Evolutionary conservation across 768 basidiomycete genomes (phyloP), one percentile per base, ranked within the genome.

Genomic region (Kwoniella bestiolae): DNA sequence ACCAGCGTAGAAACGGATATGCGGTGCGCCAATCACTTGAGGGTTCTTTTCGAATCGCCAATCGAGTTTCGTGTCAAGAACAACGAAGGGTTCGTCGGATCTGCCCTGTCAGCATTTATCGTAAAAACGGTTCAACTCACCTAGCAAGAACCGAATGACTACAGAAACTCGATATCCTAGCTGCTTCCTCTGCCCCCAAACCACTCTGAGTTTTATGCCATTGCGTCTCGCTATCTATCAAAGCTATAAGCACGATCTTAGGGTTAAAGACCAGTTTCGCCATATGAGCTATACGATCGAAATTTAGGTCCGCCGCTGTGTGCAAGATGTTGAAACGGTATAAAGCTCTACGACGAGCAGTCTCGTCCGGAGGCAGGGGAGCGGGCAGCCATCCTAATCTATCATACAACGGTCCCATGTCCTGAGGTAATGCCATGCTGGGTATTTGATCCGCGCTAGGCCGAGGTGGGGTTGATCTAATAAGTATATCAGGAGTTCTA

Each of bases 241-340:
- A 82, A 7, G 89, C 87, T 23, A 97, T 90, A 25, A 87, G 79
- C 2, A 94, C 93, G 14, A 90, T 88, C 77, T 91, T 91, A 1
- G 93, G 91, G 74, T 86, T 90, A 81, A 97, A 97, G 6, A 97
- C 94, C 44, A 96, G 83, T 82, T 94, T 94, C 44, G 90, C 91
- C 28, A 97, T 86, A 79, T 95, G 92, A 16, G 89, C 91, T 69
- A 96, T 94, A 18, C 94, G 87, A 80, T 96, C 94, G 76, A 97
- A 96, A 78, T 95, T 94, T 67, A 87, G 83, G 78, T 97, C 94
- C 8, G 88, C 84, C 16, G 88, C 87, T 0, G 92, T 94, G 68
- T 91, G 87, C 86, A 92, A 89, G 53, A 96, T 90, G 71, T 93
- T 92, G 83, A 92, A 94, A 69, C 91, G 91, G 82, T 94, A 91